A percentile compares a stretch with the other conserved stretches of the same genome.
phyloP scores from a whole-genome alignment of 1,284 basidiomycete genomes.

The Trichosporon coremiiforme region DNA sequence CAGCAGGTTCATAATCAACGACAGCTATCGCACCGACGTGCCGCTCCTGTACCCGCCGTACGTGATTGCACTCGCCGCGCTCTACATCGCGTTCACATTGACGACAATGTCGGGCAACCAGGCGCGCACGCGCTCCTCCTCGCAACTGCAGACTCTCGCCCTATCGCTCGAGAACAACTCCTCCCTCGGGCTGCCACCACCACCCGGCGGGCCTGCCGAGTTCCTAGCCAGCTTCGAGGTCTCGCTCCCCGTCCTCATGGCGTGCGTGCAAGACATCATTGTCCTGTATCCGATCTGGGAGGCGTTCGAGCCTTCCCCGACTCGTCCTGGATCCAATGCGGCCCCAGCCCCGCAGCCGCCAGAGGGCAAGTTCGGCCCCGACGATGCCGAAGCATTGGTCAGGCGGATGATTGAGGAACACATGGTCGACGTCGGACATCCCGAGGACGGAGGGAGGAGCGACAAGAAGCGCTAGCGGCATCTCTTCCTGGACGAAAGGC shows the following conservation, averaged over 20 bases:
- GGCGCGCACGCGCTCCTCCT: slow-evolving; percentile 56
- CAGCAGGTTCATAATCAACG: slow-evolving; percentile 92
- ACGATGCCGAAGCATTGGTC: slow-evolving; percentile 59
- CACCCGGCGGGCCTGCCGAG: slow-evolving; percentile 54
- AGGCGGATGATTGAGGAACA: slow-evolving; percentile 69
- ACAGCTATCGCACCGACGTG: slow-evolving; percentile 87
- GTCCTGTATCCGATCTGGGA: slow-evolving; percentile 86
- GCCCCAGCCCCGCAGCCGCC: slow-evolving; percentile 44
- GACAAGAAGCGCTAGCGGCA: slow-evolving; percentile 11
- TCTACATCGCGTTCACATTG: slow-evolving; percentile 74
- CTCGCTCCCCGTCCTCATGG: slow-evolving; percentile 76
- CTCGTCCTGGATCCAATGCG: slow-evolving; percentile 17
- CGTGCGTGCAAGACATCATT: slow-evolving; percentile 87
- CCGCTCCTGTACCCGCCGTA: slow-evolving; percentile 91
- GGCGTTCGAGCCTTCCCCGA: slow-evolving; percentile 60
- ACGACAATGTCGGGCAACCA: slow-evolving; percentile 44
- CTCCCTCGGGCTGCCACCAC: slow-evolving; percentile 42
- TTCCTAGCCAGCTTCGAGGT: slow-evolving; percentile 87
- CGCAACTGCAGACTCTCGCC: slow-evolving; percentile 58
- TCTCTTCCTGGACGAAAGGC: too few relatives aligned
- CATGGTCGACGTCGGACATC: slow-evolving; percentile 65
- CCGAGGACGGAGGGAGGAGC: slow-evolving; percentile 47
- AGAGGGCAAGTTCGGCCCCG: slow-evolving; percentile 44
- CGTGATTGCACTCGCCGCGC: slow-evolving; percentile 84
- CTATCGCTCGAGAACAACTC: slow-evolving; percentile 45